Evolutionary conservation across 164 flowering plant species (phyloP), one percentile per base, ranked within the genome.

Genomic region (Cinnamomum chago): DNA sequence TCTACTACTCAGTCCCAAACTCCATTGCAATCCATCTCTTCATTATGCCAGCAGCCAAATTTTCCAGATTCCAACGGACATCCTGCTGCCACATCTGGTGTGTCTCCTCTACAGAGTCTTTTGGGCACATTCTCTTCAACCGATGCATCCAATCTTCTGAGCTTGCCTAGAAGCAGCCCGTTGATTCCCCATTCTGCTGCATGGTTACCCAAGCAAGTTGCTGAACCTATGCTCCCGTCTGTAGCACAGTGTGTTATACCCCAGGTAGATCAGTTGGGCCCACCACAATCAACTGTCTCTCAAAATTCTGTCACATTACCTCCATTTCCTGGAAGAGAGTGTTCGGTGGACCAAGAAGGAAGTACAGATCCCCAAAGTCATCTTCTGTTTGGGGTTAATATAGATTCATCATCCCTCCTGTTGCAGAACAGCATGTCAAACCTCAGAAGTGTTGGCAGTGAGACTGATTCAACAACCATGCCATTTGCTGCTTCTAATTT

Each of bases 261-360:
- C 70, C 88, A 84, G 68, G 74, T 87, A 58, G 91, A 94, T 55
- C 93, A 85, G 76, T 68, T 88, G 72, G 88, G 83, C 18, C 82
- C 77, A 9, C 82, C 83, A n/a, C 91, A 82, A 50, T 72, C 86
- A 15, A 88, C 73, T 71, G 52, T 79, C 9, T 74, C 90, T 24
- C 88, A 80, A 35, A 80, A 80, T 74, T 75, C 90, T 51, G 70
- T 88, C 69, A 82, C 93, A 13, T 82, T 92, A 84, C 97, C 95
- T 2, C 93, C 97, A 3, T 90, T 95, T 84, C 97, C 97, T 73
- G 95, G 96, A 17, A 86, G 90, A 75, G 97, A 92, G 70, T 90
- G 88, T 79, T 74, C 90, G 1, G 76, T 85, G 6, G 95, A 88
- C 71, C 91, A 87, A 70, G 91, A 86, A 65, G 90, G 86, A 25